Conservation (phyloP, 2,329 filamentous ascomycete genomes). For the Arachnopeziza araneosa region DNA sequence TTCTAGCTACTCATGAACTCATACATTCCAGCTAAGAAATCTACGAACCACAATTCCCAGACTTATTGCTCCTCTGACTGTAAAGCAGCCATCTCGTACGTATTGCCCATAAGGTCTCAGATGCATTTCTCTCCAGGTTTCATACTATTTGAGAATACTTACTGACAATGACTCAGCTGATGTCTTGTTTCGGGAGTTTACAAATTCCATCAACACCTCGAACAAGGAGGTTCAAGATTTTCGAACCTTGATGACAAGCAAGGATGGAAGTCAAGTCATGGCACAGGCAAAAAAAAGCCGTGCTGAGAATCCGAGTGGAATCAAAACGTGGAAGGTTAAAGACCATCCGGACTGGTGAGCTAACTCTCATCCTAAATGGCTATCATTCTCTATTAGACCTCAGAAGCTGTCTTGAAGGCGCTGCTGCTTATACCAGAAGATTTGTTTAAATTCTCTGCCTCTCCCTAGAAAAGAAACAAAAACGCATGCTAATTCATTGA, state of each 20-base stretch:
- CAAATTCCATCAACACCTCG: constrained; percentile 42
- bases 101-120: constrained; percentile 1
- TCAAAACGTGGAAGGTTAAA: constrained; percentile 52
- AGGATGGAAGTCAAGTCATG: constrained; percentile 38
- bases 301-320: constrained; percentile 48
- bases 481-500: background rate
- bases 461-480: background rate
- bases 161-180: constrained; percentile 38
- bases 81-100: constrained; percentile 47
- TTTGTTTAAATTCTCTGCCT: background rate
- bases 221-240: constrained; percentile 45
- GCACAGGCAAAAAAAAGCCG: constrained; percentile 48
- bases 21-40: constrained; percentile 37
- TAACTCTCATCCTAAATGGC: constrained; percentile 15
- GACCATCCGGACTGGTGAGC: constrained; percentile 55
- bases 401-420: too few relatives aligned
- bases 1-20: background rate
- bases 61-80: constrained; percentile 46
- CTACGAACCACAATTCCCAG: constrained; percentile 45
- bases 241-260: constrained; percentile 23
- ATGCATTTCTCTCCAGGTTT: background rate
- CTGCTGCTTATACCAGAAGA: background rate
- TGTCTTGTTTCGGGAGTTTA: constrained; percentile 41
- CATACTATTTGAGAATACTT: background rate
- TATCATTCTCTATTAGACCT: too few relatives aligned